Base-by-base conservation (phyloP, 2,329 filamentous ascomycete genomes). In the Zalaria obscura region DNA sequence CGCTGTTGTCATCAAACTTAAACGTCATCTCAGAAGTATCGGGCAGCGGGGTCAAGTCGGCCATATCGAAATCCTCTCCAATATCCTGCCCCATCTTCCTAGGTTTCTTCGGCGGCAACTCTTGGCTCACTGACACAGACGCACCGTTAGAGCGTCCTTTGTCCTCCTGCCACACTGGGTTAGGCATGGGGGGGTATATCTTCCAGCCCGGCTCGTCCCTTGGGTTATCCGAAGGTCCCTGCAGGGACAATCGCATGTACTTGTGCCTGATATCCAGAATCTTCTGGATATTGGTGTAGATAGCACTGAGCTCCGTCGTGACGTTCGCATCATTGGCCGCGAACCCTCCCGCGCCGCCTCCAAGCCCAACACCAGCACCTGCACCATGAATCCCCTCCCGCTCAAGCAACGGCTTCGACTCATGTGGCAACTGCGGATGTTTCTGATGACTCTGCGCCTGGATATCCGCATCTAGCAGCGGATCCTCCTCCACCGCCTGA, bases 21-120 rank as follows among this genome's bases (percentile, higher is more conserved):
- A 83, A 98, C 0, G 72, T 75, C 74, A 85, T 79, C 46, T 80
- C 75, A 36, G 80, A 79, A 27, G 75, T 59, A 3, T 68, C 73
- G 0, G 89, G 86, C 2, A 93, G 63, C 0, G 88, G 86, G 40
- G 83, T 59, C 28, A 85, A 58, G 49, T 94, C 84, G 1, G 80
- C 73, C 57, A 94, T 75, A 46, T 85, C 73, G 56, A 98, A 98
- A 58, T 96, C 89, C 55, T 88, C 84, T 7, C 91, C 91, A 53
- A 96, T 86, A 55, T 93, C 77, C 50, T 89, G 75, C 3, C 89
- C 89, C 51, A 84, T 83, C 60, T 95, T 96, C 51, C 89, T 76
- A 50, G 75, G 80, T 5, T 67, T 63, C 26, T 67, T 64, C 5
- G 53, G 50, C 32, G 48, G 50, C 34, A 48, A 35, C 31, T 46